A percentile compares a stretch with the other conserved stretches of the same genome.
Conservation (phyloP, 2,329 filamentous ascomycete genomes). For the Botrytis deweyae region DNA sequence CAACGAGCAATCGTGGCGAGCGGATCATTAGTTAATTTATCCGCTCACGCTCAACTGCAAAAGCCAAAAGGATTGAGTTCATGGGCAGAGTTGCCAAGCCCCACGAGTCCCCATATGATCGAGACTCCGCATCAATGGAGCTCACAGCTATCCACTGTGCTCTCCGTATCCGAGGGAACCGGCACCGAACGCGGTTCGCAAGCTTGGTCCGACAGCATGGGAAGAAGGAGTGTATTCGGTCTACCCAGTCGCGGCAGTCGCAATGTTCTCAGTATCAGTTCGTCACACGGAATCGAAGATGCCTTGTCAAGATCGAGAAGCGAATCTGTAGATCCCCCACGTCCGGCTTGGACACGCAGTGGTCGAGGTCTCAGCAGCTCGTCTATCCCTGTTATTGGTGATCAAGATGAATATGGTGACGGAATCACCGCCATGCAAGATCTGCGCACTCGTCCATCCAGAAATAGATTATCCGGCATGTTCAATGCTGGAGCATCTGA, state of each 20-base stretch:
- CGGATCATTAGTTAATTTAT: slow-evolving; percentile 35
- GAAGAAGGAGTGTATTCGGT: slow-evolving; percentile 49
- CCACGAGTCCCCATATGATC: slow-evolving; percentile 45
- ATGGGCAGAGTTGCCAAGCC: slow-evolving; percentile 38
- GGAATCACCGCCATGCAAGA: slow-evolving; percentile 60
- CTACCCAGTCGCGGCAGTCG: slow-evolving; percentile 49
- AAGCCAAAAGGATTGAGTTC: slow-evolving; percentile 35
- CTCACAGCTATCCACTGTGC: slow-evolving; percentile 62
- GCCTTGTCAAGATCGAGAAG: slow-evolving; percentile 25
- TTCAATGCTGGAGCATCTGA: slow-evolving; percentile 50
- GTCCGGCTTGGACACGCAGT: slow-evolving; percentile 44
- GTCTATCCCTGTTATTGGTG: slow-evolving; percentile 50
- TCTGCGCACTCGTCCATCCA: slow-evolving; percentile 53
- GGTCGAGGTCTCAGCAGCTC: slow-evolving; percentile 39
- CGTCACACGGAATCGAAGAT: slow-evolving; percentile 41
- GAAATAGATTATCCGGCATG: slow-evolving; percentile 53
- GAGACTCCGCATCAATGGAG: slow-evolving; percentile 59
- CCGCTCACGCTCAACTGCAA: slow-evolving; percentile 26
- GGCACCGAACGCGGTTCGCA: slow-evolving; percentile 49
- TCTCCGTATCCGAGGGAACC: slow-evolving; percentile 57
- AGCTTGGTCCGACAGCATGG: slow-evolving; percentile 43
- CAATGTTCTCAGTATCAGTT: slow-evolving; percentile 58
- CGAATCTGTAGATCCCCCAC: slow-evolving; percentile 50
- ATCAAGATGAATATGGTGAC: slow-evolving; percentile 64
- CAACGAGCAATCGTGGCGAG: slow-evolving; percentile 34